These are phyloP conservation scores for Sordaria brevicollis DNA, from an alignment of 495 filamentous ascomycete species.

Conservation along the genomic window DNA sequence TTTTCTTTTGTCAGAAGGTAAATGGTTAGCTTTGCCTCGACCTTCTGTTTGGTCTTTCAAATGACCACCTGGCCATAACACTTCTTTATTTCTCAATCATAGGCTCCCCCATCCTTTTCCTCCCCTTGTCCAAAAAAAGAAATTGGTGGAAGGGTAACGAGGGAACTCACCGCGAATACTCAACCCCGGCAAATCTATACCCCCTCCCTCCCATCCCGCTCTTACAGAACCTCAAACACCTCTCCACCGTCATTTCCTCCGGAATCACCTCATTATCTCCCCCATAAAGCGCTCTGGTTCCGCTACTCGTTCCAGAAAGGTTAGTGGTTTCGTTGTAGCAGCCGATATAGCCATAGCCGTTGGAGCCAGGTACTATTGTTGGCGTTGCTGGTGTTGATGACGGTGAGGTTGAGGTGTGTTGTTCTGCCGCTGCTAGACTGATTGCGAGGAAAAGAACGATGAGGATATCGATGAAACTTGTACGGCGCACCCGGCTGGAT, in stretches of 20 bases:
- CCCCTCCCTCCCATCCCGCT: neutral
- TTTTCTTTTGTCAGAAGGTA: constrained; percentile 21
- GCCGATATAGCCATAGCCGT: constrained; percentile 30
- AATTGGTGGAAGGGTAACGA: neutral
- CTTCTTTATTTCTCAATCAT: neutral
- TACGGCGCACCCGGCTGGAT: neutral
- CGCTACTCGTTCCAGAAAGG: constrained; percentile 14
- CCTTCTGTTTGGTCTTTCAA: neutral
- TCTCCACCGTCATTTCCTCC: constrained; percentile 30
- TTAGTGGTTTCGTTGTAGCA: constrained; percentile 40
- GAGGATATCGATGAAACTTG: neutral
- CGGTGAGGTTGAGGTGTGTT: neutral
- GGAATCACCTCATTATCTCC: constrained; percentile 17
- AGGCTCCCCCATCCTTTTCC: neutral
- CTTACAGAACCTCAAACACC: constrained; percentile 33
- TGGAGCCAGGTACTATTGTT: constrained; percentile 30
- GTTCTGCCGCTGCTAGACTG: neutral
- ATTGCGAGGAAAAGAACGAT: neutral
- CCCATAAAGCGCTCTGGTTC: constrained; percentile 23
- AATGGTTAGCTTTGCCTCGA: neutral
- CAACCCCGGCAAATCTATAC: constrained; percentile 35
- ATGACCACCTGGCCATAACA: no score
- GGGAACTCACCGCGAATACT: constrained; percentile 32
- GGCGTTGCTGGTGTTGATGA: constrained; percentile 25
- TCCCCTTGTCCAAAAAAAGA: neutral